These are phyloP conservation scores for Cryptococcus deneoformans DNA, from an alignment of 1,284 basidiomycete genomes.

Conservation along the genomic window DNA sequence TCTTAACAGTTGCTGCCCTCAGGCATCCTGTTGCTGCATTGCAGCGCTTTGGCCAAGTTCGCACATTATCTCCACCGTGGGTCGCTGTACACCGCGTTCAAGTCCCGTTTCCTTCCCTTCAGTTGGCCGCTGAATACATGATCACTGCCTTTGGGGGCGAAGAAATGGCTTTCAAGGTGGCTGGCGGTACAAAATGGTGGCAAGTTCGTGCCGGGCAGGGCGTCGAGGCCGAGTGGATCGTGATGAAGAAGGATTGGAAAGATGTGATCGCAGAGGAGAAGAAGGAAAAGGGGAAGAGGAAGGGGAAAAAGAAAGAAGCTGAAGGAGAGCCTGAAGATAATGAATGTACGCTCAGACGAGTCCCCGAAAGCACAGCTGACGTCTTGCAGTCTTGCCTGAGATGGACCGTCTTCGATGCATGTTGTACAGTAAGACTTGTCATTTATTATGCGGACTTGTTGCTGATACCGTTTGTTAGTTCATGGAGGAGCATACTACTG, in stretches of 20 bases:
- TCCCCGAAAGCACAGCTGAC: constrained; percentile 2
- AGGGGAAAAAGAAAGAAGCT: constrained; percentile 11
- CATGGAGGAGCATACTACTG: constrained; percentile 63
- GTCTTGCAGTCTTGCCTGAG: constrained; percentile 54
- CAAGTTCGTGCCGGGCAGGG: constrained; percentile 75
- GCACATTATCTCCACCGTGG: constrained; percentile 85
- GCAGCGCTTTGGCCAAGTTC: constrained; percentile 79
- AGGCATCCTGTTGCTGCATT: constrained; percentile 79
- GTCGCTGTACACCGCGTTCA: constrained; percentile 72
- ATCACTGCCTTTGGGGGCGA: constrained; percentile 81
- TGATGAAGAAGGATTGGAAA: constrained; percentile 55
- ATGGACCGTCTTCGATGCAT: constrained; percentile 86
- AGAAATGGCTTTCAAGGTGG: constrained; percentile 65
- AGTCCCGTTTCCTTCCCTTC: constrained; percentile 63
- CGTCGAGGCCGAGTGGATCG: constrained; percentile 91
- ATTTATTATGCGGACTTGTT: not conserved
- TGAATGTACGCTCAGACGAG: not conserved
- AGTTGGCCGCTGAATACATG: constrained; percentile 72
- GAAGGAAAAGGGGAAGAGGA: constrained; percentile 24
- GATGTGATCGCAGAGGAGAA: constrained; percentile 22
- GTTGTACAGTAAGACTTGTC: constrained; percentile 56
- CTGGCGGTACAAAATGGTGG: constrained; percentile 97
- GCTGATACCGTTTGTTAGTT: constrained; percentile 34
- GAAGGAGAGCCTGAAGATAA: constrained; percentile 1
- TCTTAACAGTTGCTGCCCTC: not conserved